These are phyloP conservation scores for Cyclocybe cylindracea DNA, from an alignment of 768 basidiomycete genomes.

Conservation along the genomic window DNA sequence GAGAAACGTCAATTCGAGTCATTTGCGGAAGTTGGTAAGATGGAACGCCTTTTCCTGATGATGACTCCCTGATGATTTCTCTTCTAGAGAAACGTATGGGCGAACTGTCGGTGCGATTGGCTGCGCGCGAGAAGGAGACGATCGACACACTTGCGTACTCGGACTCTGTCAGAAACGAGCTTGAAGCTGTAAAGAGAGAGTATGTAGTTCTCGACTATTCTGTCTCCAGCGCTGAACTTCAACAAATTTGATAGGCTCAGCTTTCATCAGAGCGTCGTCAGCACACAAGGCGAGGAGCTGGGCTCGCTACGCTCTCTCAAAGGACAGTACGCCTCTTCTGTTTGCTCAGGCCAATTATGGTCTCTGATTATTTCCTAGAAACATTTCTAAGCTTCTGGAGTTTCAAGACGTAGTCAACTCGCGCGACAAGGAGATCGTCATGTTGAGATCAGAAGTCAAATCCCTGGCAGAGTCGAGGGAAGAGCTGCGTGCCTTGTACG, in stretches of 20 bases:
- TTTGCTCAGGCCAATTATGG: background rate
- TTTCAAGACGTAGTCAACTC: constrained; percentile 24
- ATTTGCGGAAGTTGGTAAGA: constrained; percentile 12
- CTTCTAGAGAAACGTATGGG: constrained; percentile 23
- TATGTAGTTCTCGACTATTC: constrained; percentile 1
- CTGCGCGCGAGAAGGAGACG: constrained; percentile 28
- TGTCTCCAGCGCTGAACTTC: background rate
- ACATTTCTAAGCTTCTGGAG: constrained; percentile 19
- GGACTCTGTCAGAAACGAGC: constrained; percentile 18
- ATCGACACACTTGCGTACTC: constrained; percentile 24
- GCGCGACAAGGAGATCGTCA: constrained; percentile 25
- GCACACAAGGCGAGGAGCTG: constrained; percentile 12
- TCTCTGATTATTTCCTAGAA: constrained; percentile 4
- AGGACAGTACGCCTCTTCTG: constrained; percentile 17
- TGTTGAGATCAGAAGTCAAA: constrained; percentile 20
- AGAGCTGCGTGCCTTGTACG: constrained; percentile 26
- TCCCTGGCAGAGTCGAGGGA: constrained; percentile 25
- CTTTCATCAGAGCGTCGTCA: constrained; percentile 5
- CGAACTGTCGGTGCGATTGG: constrained; percentile 22
- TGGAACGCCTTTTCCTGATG: background rate
- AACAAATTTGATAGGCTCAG: constrained; percentile 9
- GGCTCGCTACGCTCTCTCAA: constrained; percentile 14
- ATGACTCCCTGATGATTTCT: background rate
- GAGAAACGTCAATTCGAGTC: constrained; percentile 13
- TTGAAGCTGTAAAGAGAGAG: constrained; percentile 20